phyloP scores from a whole-genome alignment of 2,329 filamentous ascomycete genomes.

The Thielaviopsis musarum region DNA sequence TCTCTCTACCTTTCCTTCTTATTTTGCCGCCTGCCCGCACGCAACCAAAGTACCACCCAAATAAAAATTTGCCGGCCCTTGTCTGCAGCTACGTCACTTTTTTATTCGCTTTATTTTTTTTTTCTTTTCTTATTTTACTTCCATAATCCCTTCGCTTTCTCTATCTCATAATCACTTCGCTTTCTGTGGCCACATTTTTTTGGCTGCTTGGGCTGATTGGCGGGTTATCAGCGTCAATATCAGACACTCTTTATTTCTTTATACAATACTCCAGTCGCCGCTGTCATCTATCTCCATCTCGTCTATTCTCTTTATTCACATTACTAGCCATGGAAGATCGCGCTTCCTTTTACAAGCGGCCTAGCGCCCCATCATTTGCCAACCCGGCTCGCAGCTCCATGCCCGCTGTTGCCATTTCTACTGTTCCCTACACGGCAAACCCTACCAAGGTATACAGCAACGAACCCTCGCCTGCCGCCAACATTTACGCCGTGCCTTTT shows the following conservation, averaged over 20 bases:
- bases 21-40: no score
- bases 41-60: not conserved
- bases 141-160: not conserved
- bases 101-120: not conserved
- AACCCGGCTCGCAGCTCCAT: slow-evolving; percentile 37
- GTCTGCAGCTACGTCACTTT: slow-evolving; percentile 8
- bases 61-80: not conserved
- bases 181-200: not conserved
- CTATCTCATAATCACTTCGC: not conserved
- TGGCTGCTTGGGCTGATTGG: not conserved
- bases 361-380: slow-evolving; percentile 26
- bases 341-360: slow-evolving; percentile 14
- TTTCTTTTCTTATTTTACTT: not conserved
- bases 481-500: not conserved
- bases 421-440: not conserved
- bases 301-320: no score
- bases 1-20: not conserved
- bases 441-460: not conserved
- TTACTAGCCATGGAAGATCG: not conserved
- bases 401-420: slow-evolving; percentile 22
- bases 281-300: no score
- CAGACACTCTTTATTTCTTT: no score
- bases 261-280: no score
- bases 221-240: no score
- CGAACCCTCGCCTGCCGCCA: not conserved